These are phyloP conservation scores for Pulveroboletus ravenelii DNA, from an alignment of 768 basidiomycete species.

Conservation along the genomic window DNA sequence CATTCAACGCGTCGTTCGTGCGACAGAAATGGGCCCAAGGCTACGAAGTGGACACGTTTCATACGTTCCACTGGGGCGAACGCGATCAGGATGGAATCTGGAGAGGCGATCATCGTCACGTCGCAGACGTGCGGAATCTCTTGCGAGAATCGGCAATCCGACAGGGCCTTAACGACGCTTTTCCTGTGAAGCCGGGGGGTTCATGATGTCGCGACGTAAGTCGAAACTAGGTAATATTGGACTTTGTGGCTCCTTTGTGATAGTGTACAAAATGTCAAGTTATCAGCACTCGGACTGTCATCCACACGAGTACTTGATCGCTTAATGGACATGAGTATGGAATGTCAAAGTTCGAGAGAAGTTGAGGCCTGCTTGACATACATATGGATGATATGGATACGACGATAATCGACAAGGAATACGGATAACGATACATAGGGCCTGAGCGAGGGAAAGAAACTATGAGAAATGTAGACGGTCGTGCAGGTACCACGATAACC, in stretches of 20 bases:
- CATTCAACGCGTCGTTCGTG: constrained; percentile 44
- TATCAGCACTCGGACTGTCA: too few relatives aligned
- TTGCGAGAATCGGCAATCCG: constrained; percentile 37
- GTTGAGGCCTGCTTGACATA: not conserved
- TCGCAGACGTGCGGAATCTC: constrained; percentile 35
- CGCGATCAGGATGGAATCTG: constrained; percentile 31
- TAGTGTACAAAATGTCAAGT: not conserved
- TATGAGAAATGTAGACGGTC: constrained; percentile 28
- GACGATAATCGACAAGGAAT: not conserved
- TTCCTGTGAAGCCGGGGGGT: constrained; percentile 13
- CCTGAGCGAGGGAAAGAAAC: not conserved
- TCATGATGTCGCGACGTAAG: not conserved
- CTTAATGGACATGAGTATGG: not conserved
- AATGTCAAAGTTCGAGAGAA: not conserved
- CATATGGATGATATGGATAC: not conserved
- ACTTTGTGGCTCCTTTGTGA: too few relatives aligned
- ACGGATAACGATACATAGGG: constrained; percentile 9
- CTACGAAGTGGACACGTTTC: constrained; percentile 48
- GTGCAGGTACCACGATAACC: constrained; percentile 24
- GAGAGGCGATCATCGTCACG: constrained; percentile 31
- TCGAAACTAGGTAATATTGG: not conserved
- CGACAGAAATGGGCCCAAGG: constrained; percentile 43
- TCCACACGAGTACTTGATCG: not conserved
- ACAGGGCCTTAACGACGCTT: constrained; percentile 29
- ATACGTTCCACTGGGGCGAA: constrained; percentile 49